These are phyloP conservation scores for Penicillium janthinellum DNA, from an alignment of 2,329 filamentous ascomycete genomes.

Conservation along the genomic window DNA sequence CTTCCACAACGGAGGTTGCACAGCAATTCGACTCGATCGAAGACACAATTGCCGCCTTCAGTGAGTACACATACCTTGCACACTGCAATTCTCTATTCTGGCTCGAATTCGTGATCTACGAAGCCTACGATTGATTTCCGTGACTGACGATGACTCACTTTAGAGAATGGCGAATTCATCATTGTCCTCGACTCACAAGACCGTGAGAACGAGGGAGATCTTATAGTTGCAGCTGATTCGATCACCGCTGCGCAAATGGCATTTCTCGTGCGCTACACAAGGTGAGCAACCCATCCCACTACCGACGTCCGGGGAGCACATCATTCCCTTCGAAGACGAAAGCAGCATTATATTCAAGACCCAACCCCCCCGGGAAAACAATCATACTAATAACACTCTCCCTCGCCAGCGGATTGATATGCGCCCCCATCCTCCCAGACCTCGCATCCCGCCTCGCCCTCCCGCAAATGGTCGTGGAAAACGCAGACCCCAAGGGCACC, in stretches of 20 bases:
- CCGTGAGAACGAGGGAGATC: conserved; percentile 97
- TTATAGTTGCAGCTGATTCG: conserved; percentile 87
- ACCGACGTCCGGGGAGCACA: not conserved
- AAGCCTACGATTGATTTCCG: not conserved
- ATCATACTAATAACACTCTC: not conserved
- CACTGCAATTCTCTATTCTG: not conserved
- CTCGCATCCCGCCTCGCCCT: conserved; percentile 73
- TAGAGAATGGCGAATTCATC: conserved; percentile 84
- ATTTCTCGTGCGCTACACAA: conserved; percentile 90
- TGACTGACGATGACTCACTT: conserved; percentile 22
- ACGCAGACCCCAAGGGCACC: conserved; percentile 78
- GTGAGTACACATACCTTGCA: conserved; percentile 31
- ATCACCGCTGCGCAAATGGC: conserved; percentile 89
- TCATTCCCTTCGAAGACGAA: not conserved
- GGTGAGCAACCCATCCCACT: conserved; percentile 34
- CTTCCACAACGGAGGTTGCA: conserved; percentile 35
- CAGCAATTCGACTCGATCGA: conserved; percentile 47
- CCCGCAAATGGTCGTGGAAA: conserved; percentile 87
- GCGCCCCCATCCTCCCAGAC: conserved; percentile 74
- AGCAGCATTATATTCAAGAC: not conserved
- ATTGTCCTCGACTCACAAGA: conserved; percentile 89
- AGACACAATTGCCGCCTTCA: conserved; percentile 45
- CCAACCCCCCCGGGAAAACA: not conserved
- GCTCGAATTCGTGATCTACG: not conserved
- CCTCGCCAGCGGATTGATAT: conserved; percentile 74